These are phyloP conservation scores for Centaurea solstitialis DNA, from an alignment of 129 eudicot species.

Conservation along the genomic window DNA sequence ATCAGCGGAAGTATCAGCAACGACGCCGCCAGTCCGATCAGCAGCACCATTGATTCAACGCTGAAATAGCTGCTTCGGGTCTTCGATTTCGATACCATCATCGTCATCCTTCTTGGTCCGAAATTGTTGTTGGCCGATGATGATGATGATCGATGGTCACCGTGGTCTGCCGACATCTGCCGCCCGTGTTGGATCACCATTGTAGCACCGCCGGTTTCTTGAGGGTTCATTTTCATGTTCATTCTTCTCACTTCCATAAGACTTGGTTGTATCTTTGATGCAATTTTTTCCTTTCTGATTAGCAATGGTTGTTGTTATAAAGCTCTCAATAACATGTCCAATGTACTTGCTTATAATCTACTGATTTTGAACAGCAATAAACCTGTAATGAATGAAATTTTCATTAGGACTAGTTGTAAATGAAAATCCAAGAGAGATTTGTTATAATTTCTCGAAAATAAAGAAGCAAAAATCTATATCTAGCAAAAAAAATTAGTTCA, in stretches of 20 bases:
- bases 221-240: conserved; percentile 36
- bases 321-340: neutral
- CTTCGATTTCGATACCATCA: conserved; percentile 19
- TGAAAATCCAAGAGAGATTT: too few species aligned
- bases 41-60: conserved; percentile 56
- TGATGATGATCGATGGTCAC: conserved; percentile 9
- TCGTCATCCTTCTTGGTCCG: conserved; percentile 2
- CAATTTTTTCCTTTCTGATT: neutral
- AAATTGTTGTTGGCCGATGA: neutral
- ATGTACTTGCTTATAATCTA: conserved; percentile 2
- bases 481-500: too few species aligned
- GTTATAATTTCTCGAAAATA: too few species aligned
- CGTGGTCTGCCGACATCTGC: neutral
- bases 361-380: neutral
- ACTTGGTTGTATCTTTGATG: neutral
- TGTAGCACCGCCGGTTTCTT: conserved; percentile 7
- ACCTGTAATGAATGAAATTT: conserved; percentile 19
- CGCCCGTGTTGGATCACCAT: conserved; percentile 10
- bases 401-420: neutral
- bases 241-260: conserved; percentile 37
- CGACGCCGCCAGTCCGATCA: conserved; percentile 55
- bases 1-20: conserved; percentile 63
- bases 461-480: too few species aligned
- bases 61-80: conserved; percentile 49
- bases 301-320: neutral